Percentiles rank a stretch among this genome's conserved stretches.
phyloP scores from a whole-genome alignment of 257 asterid genomes.

The Paraleonurus japonicus region DNA sequence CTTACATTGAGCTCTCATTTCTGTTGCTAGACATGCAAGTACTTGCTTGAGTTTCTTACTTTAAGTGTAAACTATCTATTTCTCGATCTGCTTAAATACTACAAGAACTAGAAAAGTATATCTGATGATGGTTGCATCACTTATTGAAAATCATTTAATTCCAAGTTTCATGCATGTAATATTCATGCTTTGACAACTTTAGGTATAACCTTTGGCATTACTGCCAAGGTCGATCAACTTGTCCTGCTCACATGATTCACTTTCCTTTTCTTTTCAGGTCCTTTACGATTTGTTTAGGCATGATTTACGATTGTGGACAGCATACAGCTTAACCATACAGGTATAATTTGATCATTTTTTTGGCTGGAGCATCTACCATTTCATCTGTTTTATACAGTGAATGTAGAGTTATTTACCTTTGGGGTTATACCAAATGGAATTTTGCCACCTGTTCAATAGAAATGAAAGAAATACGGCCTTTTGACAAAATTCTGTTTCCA shows the following conservation, averaged over 20 bases:
- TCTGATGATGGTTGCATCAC: neutral
- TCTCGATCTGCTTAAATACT: neutral
- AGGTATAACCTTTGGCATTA: neutral
- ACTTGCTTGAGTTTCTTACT: neutral
- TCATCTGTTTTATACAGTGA: neutral
- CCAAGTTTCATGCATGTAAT: neutral
- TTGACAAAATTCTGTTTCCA: neutral
- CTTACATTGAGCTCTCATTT: neutral
- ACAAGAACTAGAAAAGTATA: neutral
- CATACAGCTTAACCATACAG: conserved; percentile 80
- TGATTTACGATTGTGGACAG: conserved; percentile 87
- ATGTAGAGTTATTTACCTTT: neutral
- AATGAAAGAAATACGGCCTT: neutral
- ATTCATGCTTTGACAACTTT: neutral
- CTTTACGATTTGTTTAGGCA: conserved; percentile 86
- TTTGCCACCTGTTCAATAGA: neutral
- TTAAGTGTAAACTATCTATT: neutral
- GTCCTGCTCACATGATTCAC: conserved; percentile 8
- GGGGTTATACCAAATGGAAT: neutral
- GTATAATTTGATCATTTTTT: conserved; percentile 34
- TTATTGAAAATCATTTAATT: neutral
- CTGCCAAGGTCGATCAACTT: neutral
- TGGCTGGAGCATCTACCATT: neutral
- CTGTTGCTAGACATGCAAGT: neutral
- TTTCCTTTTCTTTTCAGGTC: conserved; percentile 59